Evolutionary conservation across 257 asterid species (phyloP).

Genomic region (Dorcoceras hygrometricum): DNA sequence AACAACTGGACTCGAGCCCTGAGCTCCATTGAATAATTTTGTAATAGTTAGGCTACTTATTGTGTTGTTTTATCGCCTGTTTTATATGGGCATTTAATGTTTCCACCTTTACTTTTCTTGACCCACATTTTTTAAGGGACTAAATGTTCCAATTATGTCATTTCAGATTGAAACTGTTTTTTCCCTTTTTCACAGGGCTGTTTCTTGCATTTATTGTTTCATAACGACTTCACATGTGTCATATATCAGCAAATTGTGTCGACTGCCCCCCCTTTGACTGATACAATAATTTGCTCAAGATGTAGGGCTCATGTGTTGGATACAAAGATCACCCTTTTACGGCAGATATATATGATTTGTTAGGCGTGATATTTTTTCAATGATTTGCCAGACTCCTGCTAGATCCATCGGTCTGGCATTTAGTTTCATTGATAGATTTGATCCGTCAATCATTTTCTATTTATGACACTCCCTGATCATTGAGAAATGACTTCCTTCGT

Average conservation of each 20-base stretch:
- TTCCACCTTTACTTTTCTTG: constrained; percentile 36
- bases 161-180: constrained; percentile 40
- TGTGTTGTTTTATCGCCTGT: constrained; percentile 19
- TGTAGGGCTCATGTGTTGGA: neutral
- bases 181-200: constrained; percentile 57
- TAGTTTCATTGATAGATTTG: neutral
- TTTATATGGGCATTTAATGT: constrained; percentile 45
- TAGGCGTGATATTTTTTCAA: too few relatives aligned
- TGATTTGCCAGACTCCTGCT: neutral
- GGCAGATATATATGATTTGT: too few relatives aligned
- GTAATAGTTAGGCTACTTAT: constrained; percentile 16
- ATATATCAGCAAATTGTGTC: constrained; percentile 25
- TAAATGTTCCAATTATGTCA: constrained; percentile 23
- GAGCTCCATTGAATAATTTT: constrained; percentile 15
- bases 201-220: constrained; percentile 41
- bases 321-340: neutral
- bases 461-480: neutral
- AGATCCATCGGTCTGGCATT: neutral
- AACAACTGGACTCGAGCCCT: constrained; percentile 30
- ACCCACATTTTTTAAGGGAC: constrained; percentile 49
- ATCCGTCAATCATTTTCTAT: constrained; percentile 1
- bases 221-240: constrained; percentile 45
- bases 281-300: neutral
- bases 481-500: neutral
- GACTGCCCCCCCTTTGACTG: constrained; percentile 1